Percentiles rank a stretch among this genome's conserved stretches.
phyloP scores from a whole-genome alignment of 805 yeast species.

The Candida yuanshanica region DNA sequence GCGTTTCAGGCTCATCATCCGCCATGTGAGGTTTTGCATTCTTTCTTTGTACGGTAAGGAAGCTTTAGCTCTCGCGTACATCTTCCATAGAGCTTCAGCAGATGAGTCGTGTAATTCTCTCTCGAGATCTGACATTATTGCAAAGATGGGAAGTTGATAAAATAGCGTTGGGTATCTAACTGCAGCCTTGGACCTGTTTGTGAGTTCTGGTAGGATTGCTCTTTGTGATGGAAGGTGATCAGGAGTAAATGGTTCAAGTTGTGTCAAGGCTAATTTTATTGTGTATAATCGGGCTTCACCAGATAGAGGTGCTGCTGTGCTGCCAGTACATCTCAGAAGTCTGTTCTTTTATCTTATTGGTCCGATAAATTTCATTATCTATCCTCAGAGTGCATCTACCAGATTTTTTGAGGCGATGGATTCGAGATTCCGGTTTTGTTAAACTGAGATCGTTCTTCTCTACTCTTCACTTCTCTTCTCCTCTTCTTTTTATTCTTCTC shows the following conservation, averaged over 20 bases:
- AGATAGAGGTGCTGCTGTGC: too few species aligned
- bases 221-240: too few species aligned
- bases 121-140: constrained; percentile 3
- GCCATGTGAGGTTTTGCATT: constrained; percentile 84
- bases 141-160: too few species aligned
- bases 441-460: neutral
- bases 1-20: constrained; percentile 62
- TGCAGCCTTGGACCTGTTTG: too few species aligned
- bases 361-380: neutral
- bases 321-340: too few species aligned
- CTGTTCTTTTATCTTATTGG: neutral
- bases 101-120: constrained; percentile 33
- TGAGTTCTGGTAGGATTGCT: too few species aligned
- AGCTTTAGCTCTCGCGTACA: constrained; percentile 74
- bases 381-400: neutral
- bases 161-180: neutral
- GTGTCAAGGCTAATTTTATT: too few species aligned
- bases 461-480: too few species aligned
- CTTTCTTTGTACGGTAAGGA: constrained; percentile 68
- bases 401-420: neutral
- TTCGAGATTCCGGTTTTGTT: too few species aligned
- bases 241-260: too few species aligned
- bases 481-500: too few species aligned
- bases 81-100: constrained; percentile 63
- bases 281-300: too few species aligned